phyloP scores from a whole-genome alignment of 805 yeast genomes.

The Pichia paraexigua region DNA sequence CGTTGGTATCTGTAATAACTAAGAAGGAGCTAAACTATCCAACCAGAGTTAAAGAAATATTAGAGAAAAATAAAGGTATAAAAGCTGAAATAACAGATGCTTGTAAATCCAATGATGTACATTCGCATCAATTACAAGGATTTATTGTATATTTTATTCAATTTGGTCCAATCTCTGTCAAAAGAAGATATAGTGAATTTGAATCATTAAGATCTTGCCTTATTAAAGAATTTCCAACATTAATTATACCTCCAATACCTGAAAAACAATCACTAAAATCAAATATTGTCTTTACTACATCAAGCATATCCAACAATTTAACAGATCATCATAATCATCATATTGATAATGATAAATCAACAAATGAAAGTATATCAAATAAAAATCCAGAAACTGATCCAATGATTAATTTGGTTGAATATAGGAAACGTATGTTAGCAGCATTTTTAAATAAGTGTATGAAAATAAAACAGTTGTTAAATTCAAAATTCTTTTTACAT shows the following conservation, averaged over 20 bases:
- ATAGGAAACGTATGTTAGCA: conserved; percentile 66
- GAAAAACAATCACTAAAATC: conserved; percentile 59
- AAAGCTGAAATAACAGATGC: conserved; percentile 57
- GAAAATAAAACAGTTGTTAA: conserved; percentile 45
- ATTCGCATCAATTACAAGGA: conserved; percentile 29
- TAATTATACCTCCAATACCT: conserved; percentile 90
- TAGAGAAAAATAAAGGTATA: conserved; percentile 12
- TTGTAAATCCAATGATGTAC: conserved; percentile 76
- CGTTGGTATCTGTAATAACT: conserved; percentile 11
- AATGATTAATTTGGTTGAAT: conserved; percentile 32
- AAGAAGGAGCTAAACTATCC: conserved; percentile 18
- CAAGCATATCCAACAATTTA: background rate
- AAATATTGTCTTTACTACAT: conserved; percentile 23
- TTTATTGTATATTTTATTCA: conserved; percentile 79
- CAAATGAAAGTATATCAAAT: background rate
- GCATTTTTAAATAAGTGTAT: conserved; percentile 74
- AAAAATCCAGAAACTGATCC: background rate
- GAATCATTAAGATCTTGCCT: conserved; percentile 71
- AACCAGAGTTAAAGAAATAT: conserved; percentile 20
- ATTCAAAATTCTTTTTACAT: conserved; percentile 56
- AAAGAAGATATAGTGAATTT: conserved; percentile 88
- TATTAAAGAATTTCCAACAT: conserved; percentile 66
- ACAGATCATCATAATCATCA: background rate
- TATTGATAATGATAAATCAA: background rate
- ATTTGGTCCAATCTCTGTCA: conserved; percentile 51